Evolutionary conservation across 78 protist species (phyloP), one percentile per base, ranked within the genome.

Genomic region (Bigelowiella natans): DNA sequence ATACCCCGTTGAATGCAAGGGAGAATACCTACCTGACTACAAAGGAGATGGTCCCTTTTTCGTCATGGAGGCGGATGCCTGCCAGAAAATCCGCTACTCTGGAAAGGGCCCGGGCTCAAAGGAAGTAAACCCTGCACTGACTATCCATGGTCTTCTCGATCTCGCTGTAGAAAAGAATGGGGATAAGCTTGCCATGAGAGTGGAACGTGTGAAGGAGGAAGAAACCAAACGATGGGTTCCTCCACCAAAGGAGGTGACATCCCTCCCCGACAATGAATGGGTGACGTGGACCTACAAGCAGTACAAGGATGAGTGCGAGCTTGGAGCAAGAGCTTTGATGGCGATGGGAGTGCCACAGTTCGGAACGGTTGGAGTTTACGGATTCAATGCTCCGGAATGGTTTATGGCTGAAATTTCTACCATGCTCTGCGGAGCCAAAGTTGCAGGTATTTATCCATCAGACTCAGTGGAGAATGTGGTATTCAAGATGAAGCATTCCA

Each of bases 381-480:
- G 86, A 7, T 83, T 83, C 86, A 83, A 83, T 34, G 2, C 38
- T 28, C 86, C 86, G 11, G 86, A 83, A 34, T 83, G 86, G 86
- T 83, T 83, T 28, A 30, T 83, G 3, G 28, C 86, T 34, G 11
- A 28, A 3, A 83, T 83, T 34, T 7, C 38, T 2, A 28, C 86
- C 86, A 83, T 11, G 38, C 38, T 28, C 2, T 7, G 11, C 29
- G 86, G 86, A 3, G 86, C 86, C 86, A 83, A 83, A 34, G 28
- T 34, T 29, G 86, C 86, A 31, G 38, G 86, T 28, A 83, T 83
- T 34, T 7, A 30, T 34, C 29, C 29, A 34, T 83, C 86, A 11
- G 86, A 30, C 86, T 2, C 11, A 11, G 73, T 51, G 73, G 73
- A 51, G 73, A 51, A 51, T 18, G 73, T 51, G 34, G 73, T 51